Percentiles rank a stretch among this genome's conserved stretches.
These are phyloP conservation scores for Fragilaria crotonensis DNA, from an alignment of 108 stramenopile genomes.

Conservation along the genomic window DNA sequence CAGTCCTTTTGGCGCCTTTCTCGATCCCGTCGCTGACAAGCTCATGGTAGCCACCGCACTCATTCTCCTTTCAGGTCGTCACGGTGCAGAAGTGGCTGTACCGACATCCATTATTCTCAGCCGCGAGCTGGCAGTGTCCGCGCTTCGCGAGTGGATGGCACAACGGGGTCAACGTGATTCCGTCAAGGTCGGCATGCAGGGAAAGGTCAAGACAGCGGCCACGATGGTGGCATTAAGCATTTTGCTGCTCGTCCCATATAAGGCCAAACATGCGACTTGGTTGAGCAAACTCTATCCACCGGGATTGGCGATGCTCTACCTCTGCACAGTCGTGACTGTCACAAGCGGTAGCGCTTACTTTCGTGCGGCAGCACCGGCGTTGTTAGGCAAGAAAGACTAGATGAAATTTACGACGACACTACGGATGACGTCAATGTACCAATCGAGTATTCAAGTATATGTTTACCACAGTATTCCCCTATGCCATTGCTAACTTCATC, in stretches of 20 bases:
- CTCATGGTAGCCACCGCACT: conserved; percentile 89
- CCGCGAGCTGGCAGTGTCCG: conserved; percentile 86
- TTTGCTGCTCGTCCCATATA: conserved; percentile 43
- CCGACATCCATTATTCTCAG: conserved; percentile 81
- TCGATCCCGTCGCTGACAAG: conserved; percentile 98
- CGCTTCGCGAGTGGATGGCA: conserved; percentile 95
- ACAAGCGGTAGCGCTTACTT: conserved; percentile 87
- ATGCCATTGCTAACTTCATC: no score
- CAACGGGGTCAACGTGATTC: conserved; percentile 59
- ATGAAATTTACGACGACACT: no score
- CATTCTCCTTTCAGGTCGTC: conserved; percentile 74
- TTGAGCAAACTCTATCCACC: conserved; percentile 20
- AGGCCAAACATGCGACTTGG: conserved; percentile 6
- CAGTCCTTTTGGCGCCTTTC: conserved; percentile 87
- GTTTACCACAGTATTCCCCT: no score
- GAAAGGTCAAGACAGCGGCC: conserved; percentile 81
- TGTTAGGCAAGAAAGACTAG: conserved; percentile 42
- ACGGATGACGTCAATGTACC: no score
- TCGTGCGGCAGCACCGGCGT: conserved; percentile 57
- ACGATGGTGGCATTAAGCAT: conserved; percentile 71
- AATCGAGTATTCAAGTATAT: no score
- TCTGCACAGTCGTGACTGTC: conserved; percentile 63
- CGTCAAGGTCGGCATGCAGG: conserved; percentile 85
- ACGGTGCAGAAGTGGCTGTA: conserved; percentile 58
- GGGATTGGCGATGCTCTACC: conserved; percentile 47